phyloP scores from a whole-genome alignment of 2,329 filamentous ascomycete genomes.

The Diaporthe ilicicola region DNA sequence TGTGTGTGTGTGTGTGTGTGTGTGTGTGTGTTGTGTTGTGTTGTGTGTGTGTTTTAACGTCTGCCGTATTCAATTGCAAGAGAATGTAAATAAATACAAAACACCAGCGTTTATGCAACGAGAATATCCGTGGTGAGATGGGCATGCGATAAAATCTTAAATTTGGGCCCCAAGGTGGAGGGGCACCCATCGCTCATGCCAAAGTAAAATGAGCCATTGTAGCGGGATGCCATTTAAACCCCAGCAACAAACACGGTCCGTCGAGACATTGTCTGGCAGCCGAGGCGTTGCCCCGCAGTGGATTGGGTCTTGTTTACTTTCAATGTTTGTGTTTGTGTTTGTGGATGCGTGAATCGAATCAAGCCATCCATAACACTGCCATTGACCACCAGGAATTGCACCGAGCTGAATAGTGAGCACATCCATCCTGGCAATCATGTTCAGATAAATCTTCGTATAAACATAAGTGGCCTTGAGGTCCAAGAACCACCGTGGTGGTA shows the following conservation, averaged over 20 bases:
- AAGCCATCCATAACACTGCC: background rate
- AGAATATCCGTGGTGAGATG: background rate
- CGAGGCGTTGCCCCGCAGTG: constrained; percentile 25
- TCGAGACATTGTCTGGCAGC: constrained; percentile 13
- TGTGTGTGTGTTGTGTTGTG: too few species aligned
- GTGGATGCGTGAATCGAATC: background rate
- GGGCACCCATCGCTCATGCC: constrained; percentile 5
- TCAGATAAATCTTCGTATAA: background rate
- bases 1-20: too few species aligned
- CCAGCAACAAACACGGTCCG: constrained; percentile 15
- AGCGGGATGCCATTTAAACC: constrained; percentile 21
- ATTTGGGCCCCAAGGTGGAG: background rate
- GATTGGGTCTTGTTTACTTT: constrained; percentile 9
- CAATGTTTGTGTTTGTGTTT: constrained; percentile 19
- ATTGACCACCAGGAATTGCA: background rate
- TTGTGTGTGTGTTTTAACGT: too few species aligned
- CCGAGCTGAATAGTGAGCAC: background rate
- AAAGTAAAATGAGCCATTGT: constrained; percentile 17
- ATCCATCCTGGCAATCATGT: background rate
- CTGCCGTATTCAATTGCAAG: background rate
- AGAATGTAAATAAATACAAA: constrained; percentile 10
- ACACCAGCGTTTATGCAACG: background rate
- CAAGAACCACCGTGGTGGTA: constrained; percentile 11
- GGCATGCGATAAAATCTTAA: background rate
- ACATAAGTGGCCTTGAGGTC: background rate